phyloP scores from a whole-genome alignment of 768 basidiomycete genomes.

The Suillus brevipes region DNA sequence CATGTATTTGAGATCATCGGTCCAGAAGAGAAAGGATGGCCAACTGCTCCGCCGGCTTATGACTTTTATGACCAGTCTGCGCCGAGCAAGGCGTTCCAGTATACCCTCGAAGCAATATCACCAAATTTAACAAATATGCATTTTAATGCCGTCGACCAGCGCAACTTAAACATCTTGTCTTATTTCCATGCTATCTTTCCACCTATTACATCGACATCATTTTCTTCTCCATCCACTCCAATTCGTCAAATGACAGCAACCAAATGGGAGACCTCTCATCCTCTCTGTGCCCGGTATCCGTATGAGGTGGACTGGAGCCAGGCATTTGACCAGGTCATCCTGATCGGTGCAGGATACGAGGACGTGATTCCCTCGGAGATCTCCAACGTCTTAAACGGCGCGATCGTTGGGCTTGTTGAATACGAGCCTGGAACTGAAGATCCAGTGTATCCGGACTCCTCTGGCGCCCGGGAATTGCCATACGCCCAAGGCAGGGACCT shows the following conservation, averaged over 20 bases:
- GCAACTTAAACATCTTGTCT: conserved; percentile 68
- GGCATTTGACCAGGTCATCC: conserved; percentile 62
- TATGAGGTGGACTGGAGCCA: conserved; percentile 64
- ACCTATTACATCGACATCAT: conserved; percentile 11
- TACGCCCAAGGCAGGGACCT: conserved; percentile 58
- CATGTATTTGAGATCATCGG: conserved; percentile 26
- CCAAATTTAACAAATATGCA: conserved; percentile 26
- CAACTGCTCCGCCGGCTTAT: conserved; percentile 8
- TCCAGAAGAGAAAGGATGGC: conserved; percentile 26
- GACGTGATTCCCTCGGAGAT: conserved; percentile 77
- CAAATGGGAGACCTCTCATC: conserved; percentile 66
- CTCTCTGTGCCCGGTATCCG: conserved; percentile 69
- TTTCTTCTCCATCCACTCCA: conserved; percentile 20
- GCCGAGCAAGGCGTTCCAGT: background rate
- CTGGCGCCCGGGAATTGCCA: conserved; percentile 34
- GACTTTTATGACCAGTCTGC: conserved; percentile 6
- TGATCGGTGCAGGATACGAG: conserved; percentile 75
- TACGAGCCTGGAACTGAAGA: conserved; percentile 32
- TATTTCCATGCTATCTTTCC: conserved; percentile 66
- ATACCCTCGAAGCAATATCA: conserved; percentile 46
- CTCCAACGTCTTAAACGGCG: conserved; percentile 70
- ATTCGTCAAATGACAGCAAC: conserved; percentile 39
- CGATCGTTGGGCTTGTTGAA: conserved; percentile 73
- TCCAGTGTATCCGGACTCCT: background rate
- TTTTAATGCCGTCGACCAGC: conserved; percentile 61